Base-by-base conservation (phyloP, 441 rosid species). In the Bruguiera hainesii region DNA sequence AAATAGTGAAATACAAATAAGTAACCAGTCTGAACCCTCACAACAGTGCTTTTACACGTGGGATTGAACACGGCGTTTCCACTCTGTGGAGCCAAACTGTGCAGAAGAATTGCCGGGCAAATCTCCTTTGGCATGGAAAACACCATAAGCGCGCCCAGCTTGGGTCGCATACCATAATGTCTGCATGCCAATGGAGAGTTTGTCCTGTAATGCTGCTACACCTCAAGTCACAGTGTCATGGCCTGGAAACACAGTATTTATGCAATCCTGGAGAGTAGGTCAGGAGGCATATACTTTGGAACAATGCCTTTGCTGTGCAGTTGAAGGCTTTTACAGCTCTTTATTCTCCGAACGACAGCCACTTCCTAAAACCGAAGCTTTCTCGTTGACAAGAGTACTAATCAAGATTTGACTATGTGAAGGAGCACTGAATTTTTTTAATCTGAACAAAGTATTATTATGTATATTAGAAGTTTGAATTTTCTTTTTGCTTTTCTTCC, bases 91-190 rank as follows among this genome's bases (percentile, higher is more conserved):
- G 55, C 23, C 26, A 25, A 25, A 25, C 26, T 8, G 20, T 75
- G 82, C 78, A 76, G 67, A 76, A 70, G 80, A 75, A 83, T 78
- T 78, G 75, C 81, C 61, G 82, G 75, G 78, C 82, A 80, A 81
- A 80, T 85, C 84, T 76, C 83, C 84, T 77, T 83, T 81, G 83
- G 82, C 83, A 74, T 78, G 52, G 46, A 56, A 71, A 68, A 56
- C 65, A 65, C 73, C 46, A 20, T 13, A 5, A 51, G 28, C 26
- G 26, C 26, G 26, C 26, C 26, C 26, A 25, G 26, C 26, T 25
- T 25, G 26, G 26, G 26, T 1, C 13, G 31, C 4, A 11, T 8
- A 50, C 55, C 6, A 3, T 19, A 6, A 60, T 56, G 57, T 77
- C 75, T 23, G 68, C 84, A 78, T 25, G 26, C 26, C 26, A 25